Base-by-base conservation (phyloP, 495 filamentous ascomycete species). In the Choiromyces venosus region DNA sequence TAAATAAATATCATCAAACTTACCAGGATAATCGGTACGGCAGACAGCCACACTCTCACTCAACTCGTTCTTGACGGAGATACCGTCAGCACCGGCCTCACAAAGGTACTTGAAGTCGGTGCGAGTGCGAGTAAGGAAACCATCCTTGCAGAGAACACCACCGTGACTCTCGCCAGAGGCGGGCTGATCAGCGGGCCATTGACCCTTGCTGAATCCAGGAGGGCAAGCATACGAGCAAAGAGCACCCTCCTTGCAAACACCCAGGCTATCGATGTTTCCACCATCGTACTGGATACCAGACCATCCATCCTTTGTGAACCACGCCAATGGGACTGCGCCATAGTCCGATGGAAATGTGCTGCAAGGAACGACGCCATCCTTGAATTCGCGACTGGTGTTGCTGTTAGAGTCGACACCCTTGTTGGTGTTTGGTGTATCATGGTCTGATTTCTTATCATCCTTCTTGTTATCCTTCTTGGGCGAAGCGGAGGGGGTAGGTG, bases 161-260 rank as follows among this genome's bases (percentile, higher is more conserved):
- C 95, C 95, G 65, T 96, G 86, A 46, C 93, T 97, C 84, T 98
- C 91, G 40, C 90, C 91, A 66, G 91, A 93, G 56, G 83, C 78
- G 46, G 95, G 96, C 85, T 98, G 95, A 38, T 82, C 87, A 37
- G 73, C 79, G 44, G 96, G 95, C 93, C 93, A 99, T 83, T 98
- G 94, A 52, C 90, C 87, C 87, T 97, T 97, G 79, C 94, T 90
- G 85, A 93, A 97, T 69, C 94, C 94, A 65, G 89, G 81, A 9
- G 95, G 94, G 85, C 95, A 99, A 68, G 91, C 92, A 80, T 98
- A 99, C 7, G 94, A 97, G 87, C 95, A 97, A 84, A 93, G 91
- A 65, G 86, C 84, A 52, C 88, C 90, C 12, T 85, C 81, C 36
- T 75, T 82, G 83, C 93, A 93, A 67, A 85, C 81, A 16, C 85